Percentiles rank a stretch among this genome's conserved stretches.
Evolutionary conservation across 2,329 filamentous ascomycete genomes (phyloP).

Genomic region (Diaporthe citrichinensis): DNA sequence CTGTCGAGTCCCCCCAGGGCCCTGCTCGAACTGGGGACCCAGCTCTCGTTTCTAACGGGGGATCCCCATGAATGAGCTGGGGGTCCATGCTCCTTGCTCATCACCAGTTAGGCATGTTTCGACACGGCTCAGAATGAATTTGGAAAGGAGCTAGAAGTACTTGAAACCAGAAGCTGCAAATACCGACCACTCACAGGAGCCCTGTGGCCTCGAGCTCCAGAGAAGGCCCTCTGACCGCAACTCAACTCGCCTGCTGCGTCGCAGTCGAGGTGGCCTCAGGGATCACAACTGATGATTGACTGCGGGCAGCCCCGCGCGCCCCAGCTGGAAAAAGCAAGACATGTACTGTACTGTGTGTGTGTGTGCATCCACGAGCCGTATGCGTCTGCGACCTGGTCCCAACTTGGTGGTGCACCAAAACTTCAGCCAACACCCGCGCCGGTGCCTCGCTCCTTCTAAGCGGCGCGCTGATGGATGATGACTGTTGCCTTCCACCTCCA

Average conservation of each 20-base stretch:
- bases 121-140: conserved; percentile 37
- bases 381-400: conserved; percentile 11
- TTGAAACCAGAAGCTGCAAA: conserved; percentile 38
- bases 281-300: conserved; percentile 24
- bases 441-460: conserved; percentile 21
- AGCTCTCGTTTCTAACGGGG: conserved; percentile 27
- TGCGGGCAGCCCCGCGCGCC: conserved; percentile 15
- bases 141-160: conserved; percentile 42
- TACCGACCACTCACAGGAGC: conserved; percentile 22
- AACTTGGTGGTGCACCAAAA: conserved; percentile 28
- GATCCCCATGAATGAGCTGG: conserved; percentile 23
- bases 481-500: conserved; percentile 20
- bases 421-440: conserved; percentile 17
- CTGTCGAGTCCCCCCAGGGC: conserved; percentile 25
- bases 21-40: conserved; percentile 24
- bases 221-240: conserved; percentile 13
- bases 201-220: conserved; percentile 19
- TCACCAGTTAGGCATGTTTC: conserved; percentile 36
- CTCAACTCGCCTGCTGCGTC: conserved; percentile 6
- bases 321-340: conserved; percentile 28
- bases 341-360: background rate
- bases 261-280: conserved; percentile 18
- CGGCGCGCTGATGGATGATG: background rate
- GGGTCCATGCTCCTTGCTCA: conserved; percentile 34
- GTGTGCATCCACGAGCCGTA: conserved; percentile 9